phyloP scores from a whole-genome alignment of 495 filamentous ascomycete species.

The Talaromyces borbonicus region DNA sequence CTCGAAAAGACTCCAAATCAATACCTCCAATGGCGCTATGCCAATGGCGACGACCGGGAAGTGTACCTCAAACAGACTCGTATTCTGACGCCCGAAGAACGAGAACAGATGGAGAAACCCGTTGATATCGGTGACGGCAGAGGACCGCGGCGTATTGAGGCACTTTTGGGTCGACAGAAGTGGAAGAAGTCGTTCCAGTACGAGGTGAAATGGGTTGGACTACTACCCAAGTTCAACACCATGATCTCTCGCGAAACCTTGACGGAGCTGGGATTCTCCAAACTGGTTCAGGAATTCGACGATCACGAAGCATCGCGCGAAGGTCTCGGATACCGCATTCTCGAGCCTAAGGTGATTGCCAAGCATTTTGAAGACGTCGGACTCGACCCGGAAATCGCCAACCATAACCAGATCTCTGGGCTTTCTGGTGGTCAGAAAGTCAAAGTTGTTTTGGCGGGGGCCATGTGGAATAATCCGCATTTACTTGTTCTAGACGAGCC shows the following conservation, averaged over 20 bases:
- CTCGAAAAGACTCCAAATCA: slow-evolving; percentile 98
- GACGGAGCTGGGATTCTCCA: slow-evolving; percentile 71
- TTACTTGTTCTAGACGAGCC: slow-evolving; percentile 96
- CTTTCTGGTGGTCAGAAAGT: slow-evolving; percentile 98
- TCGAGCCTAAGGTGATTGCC: slow-evolving; percentile 85
- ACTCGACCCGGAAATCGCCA: slow-evolving; percentile 92
- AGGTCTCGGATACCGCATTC: slow-evolving; percentile 86
- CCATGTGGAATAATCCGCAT: slow-evolving; percentile 99
- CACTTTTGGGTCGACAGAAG: slow-evolving; percentile 92
- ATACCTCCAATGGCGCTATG: slow-evolving; percentile 98
- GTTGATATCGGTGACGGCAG: slow-evolving; percentile 77
- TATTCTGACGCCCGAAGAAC: slow-evolving; percentile 73
- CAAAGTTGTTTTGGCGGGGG: slow-evolving; percentile 95
- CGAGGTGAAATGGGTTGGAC: slow-evolving; percentile 87
- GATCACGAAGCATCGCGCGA: slow-evolving; percentile 97
- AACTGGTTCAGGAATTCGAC: slow-evolving; percentile 95
- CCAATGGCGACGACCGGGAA: slow-evolving; percentile 92
- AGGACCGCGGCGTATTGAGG: slow-evolving; percentile 68
- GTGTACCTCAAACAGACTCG: slow-evolving; percentile 97
- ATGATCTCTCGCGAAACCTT: slow-evolving; percentile 92
- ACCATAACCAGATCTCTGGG: slow-evolving; percentile 96
- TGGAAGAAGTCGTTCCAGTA: slow-evolving; percentile 99
- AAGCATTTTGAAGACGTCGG: slow-evolving; percentile 98
- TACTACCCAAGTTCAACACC: slow-evolving; percentile 86
- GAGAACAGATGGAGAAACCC: slow-evolving; percentile 79